Evolutionary conservation across 2,329 filamentous ascomycete genomes (phyloP).

Genomic region (Sporothrix sp.): DNA sequence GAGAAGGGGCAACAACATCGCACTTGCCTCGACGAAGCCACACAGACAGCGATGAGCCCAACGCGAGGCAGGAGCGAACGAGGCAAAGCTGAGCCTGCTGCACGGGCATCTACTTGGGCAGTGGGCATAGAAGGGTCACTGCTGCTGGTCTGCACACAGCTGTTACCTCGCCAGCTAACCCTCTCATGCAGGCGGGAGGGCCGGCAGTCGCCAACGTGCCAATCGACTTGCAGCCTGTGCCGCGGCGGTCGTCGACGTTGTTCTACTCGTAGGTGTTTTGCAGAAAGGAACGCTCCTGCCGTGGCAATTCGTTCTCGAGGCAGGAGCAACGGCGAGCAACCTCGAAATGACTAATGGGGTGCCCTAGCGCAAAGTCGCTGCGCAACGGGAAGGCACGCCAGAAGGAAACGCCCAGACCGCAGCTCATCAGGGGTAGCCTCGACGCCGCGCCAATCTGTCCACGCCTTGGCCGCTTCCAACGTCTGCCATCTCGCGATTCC

Average conservation of each 20-base stretch:
- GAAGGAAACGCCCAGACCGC: not conserved
- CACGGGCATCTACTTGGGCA: not conserved
- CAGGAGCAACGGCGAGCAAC: too few relatives aligned
- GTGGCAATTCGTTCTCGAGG: too few relatives aligned
- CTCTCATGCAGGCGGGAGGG: not conserved
- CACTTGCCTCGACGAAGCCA: not conserved
- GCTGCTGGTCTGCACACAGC: not conserved
- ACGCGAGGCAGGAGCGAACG: not conserved
- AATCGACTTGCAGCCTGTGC: too few relatives aligned
- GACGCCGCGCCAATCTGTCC: slow-evolving; percentile 8
- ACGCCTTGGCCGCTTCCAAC: not conserved
- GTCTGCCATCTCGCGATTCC: not conserved
- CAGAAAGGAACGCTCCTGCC: too few relatives aligned
- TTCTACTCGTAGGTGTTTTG: too few relatives aligned
- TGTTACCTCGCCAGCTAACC: not conserved
- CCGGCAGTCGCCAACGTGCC: too few relatives aligned
- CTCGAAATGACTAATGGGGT: slow-evolving; percentile 5
- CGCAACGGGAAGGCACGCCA: not conserved
- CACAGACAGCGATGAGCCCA: not conserved
- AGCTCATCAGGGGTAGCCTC: slow-evolving; percentile 7
- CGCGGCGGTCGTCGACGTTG: too few relatives aligned
- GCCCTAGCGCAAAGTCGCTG: slow-evolving; percentile 6
- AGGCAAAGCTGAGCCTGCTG: not conserved
- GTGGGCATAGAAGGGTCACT: too few relatives aligned
- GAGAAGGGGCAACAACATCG: not conserved